These are phyloP conservation scores for Leucaena leucocephala DNA, from an alignment of 306 rosid species.

Conservation along the genomic window DNA sequence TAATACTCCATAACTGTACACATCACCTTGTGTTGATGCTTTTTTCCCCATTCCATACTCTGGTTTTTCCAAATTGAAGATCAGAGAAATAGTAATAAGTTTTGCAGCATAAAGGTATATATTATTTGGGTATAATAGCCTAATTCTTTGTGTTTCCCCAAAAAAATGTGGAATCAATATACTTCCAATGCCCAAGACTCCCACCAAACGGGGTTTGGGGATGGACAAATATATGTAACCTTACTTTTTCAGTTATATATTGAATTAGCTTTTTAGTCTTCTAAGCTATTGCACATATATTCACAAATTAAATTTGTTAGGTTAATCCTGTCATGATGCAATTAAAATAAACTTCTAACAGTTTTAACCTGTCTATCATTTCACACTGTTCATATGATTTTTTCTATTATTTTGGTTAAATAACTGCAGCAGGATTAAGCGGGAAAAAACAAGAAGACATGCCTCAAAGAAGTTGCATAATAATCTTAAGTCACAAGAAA, in stretches of 20 bases:
- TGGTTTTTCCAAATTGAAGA: slow-evolving; percentile 22
- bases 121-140: not conserved
- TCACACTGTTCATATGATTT: not conserved
- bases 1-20: slow-evolving; percentile 81
- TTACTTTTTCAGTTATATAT: not conserved
- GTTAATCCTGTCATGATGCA: not conserved
- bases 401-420: not conserved
- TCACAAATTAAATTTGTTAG: not conserved
- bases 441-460: not conserved
- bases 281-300: not conserved
- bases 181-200: too few species aligned
- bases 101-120: not conserved
- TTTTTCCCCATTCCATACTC: slow-evolving; percentile 86
- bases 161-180: too few species aligned
- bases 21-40: slow-evolving; percentile 81
- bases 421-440: not conserved
- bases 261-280: not conserved
- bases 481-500: not conserved
- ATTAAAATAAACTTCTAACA: not conserved
- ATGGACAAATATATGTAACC: too few species aligned
- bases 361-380: not conserved
- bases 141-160: too few species aligned
- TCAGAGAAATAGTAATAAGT: not conserved
- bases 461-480: not conserved
- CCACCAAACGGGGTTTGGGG: too few species aligned